Percentiles rank a stretch among this genome's conserved stretches.
These are phyloP conservation scores for Boechera stricta DNA, from an alignment of 345 rosid genomes.

Conservation along the genomic window DNA sequence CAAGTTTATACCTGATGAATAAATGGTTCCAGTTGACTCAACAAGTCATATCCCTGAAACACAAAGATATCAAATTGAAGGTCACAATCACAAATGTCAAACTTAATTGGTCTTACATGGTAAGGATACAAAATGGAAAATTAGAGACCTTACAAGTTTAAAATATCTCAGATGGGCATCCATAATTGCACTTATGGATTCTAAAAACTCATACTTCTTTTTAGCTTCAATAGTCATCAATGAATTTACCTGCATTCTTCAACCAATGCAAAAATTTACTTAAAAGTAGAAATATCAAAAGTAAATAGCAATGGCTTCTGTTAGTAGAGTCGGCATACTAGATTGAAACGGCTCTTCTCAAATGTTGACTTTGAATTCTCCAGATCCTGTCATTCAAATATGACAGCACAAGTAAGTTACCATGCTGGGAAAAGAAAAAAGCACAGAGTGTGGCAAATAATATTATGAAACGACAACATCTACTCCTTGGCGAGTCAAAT, in stretches of 20 bases:
- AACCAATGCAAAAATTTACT: slow-evolving; percentile 46
- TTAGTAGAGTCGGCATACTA: slow-evolving; percentile 58
- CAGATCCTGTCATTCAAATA: slow-evolving; percentile 61
- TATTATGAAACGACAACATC: background rate
- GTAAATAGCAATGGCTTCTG: slow-evolving; percentile 21
- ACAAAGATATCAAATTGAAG: slow-evolving; percentile 36
- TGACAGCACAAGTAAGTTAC: slow-evolving; percentile 17
- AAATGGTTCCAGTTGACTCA: slow-evolving; percentile 84
- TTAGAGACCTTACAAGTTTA: slow-evolving; percentile 62
- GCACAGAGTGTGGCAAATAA: background rate
- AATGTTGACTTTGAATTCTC: slow-evolving; percentile 89
- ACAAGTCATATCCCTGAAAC: slow-evolving; percentile 75
- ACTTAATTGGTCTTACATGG: slow-evolving; percentile 26
- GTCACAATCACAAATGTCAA: background rate
- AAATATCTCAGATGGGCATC: slow-evolving; percentile 91
- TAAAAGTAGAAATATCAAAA: slow-evolving; percentile 34
- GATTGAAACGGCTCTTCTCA: slow-evolving; percentile 91
- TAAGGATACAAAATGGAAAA: slow-evolving; percentile 23
- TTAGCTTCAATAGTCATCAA: slow-evolving; percentile 81
- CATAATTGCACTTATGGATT: slow-evolving; percentile 92
- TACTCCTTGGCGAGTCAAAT: slow-evolving; percentile 4
- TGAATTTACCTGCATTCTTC: slow-evolving; percentile 84
- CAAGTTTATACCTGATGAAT: slow-evolving; percentile 72
- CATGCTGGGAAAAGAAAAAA: background rate
- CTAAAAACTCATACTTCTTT: slow-evolving; percentile 93